A percentile compares a stretch with the other conserved stretches of the same genome.
phyloP scores from a whole-genome alignment of 2,329 filamentous ascomycete genomes.

The Corinectria fuckeliana region DNA sequence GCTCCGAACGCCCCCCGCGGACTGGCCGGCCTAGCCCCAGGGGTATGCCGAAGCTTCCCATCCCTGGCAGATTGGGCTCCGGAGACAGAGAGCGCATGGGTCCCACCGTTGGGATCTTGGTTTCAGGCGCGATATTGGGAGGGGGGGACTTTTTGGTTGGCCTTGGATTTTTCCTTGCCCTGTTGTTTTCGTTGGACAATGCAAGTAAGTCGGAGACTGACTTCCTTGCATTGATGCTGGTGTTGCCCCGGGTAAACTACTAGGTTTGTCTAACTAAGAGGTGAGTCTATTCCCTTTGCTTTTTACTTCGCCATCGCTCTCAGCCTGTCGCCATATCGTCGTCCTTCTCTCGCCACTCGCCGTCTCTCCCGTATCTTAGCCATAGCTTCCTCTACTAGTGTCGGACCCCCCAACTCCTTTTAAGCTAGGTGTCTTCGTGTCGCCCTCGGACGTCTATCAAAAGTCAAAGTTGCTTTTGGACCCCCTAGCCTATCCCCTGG shows the following conservation, averaged over 20 bases:
- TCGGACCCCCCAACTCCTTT: too few species aligned
- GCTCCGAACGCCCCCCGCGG: neutral
- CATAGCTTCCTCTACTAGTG: too few species aligned
- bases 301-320: too few species aligned
- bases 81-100: neutral
- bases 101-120: neutral
- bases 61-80: neutral
- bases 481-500: neutral
- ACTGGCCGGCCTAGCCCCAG: constrained; percentile 1
- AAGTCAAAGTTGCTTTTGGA: neutral
- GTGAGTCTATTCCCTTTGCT: too few species aligned
- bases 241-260: too few species aligned
- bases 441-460: neutral
- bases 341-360: too few species aligned
- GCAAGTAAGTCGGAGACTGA: neutral
- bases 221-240: too few species aligned
- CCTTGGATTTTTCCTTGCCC: neutral
- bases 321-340: too few species aligned
- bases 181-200: neutral
- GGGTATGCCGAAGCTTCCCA: constrained; percentile 15
- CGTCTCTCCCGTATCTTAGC: too few species aligned
- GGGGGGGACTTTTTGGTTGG: neutral
- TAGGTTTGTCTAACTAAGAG: too few species aligned
- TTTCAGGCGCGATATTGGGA: neutral
- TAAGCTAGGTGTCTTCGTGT: neutral